phyloP scores from a whole-genome alignment of 1,284 basidiomycete genomes.

The Rhodotorula sp. region DNA sequence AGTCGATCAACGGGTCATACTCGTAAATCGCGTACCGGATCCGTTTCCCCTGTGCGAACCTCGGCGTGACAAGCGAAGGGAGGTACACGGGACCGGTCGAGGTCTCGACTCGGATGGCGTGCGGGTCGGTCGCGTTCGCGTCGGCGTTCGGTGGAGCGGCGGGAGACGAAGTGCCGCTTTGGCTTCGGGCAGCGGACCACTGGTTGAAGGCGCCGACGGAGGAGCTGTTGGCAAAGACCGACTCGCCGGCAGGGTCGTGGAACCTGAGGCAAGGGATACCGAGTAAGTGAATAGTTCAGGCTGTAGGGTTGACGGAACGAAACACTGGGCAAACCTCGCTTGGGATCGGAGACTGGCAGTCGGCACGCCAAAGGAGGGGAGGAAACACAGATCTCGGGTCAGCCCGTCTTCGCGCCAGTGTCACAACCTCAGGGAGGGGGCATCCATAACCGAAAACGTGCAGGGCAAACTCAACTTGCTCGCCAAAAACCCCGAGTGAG shows the following conservation, averaged over 20 bases:
- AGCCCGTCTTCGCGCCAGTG: too few relatives aligned
- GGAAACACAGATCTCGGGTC: too few relatives aligned
- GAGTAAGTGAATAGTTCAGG: too few relatives aligned
- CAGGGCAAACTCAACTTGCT: conserved; percentile 10
- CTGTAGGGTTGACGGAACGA: neutral
- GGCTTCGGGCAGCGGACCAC: conserved; percentile 53
- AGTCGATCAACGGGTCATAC: conserved; percentile 84
- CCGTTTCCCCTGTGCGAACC: conserved; percentile 67
- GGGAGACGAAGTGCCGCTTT: conserved; percentile 16
- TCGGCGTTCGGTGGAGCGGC: neutral
- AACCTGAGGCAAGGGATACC: conserved; percentile 16
- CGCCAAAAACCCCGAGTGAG: conserved; percentile 75
- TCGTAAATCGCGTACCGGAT: conserved; percentile 63
- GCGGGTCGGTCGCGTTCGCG: conserved; percentile 37
- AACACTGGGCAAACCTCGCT: conserved; percentile 45
- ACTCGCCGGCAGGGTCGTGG: conserved; percentile 35
- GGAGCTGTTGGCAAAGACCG: conserved; percentile 35
- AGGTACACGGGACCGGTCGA: conserved; percentile 56
- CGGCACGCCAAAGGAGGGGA: too few relatives aligned
- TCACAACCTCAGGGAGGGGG: too few relatives aligned
- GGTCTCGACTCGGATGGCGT: conserved; percentile 46
- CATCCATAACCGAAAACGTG: too few relatives aligned
- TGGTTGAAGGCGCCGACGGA: conserved; percentile 28
- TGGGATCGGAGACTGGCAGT: conserved; percentile 61
- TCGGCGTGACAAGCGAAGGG: conserved; percentile 76